These are phyloP conservation scores for Fusarium torreyae DNA, from an alignment of 2,329 filamentous ascomycete species.

Conservation along the genomic window DNA sequence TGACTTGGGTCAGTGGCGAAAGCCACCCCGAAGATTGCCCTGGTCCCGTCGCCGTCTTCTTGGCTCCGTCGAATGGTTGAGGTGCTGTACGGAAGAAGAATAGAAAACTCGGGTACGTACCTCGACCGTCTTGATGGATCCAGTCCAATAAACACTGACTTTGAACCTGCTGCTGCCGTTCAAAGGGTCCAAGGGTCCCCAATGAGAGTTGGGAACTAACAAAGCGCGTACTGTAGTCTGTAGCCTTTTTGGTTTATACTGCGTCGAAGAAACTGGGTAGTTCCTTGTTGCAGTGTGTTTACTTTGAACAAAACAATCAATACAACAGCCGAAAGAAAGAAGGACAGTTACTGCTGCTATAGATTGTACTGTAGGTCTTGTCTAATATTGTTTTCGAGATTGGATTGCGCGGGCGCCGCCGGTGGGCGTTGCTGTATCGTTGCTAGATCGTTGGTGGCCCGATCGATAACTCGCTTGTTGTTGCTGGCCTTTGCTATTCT, in stretches of 20 bases:
- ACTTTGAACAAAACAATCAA: background rate
- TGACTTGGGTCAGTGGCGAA: constrained; percentile 54
- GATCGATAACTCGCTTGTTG: constrained; percentile 40
- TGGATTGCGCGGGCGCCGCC: constrained; percentile 38
- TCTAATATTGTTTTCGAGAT: constrained; percentile 30
- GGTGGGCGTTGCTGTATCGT: constrained; percentile 44
- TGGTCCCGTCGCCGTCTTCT: constrained; percentile 25
- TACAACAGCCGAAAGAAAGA: background rate
- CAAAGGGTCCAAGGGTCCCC: constrained; percentile 44
- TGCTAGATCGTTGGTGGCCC: constrained; percentile 43
- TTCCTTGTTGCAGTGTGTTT: constrained; percentile 14
- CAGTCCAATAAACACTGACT: constrained; percentile 17
- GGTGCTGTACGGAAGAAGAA: constrained; percentile 29
- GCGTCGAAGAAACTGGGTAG: constrained; percentile 11
- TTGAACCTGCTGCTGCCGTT: constrained; percentile 20
- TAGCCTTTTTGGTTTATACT: constrained; percentile 25
- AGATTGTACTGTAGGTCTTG: background rate
- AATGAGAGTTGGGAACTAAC: constrained; percentile 34
- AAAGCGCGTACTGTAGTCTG: constrained; percentile 15
- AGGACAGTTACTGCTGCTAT: constrained; percentile 4
- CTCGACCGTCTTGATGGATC: constrained; percentile 10
- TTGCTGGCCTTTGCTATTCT: constrained; percentile 29
- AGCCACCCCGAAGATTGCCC: constrained; percentile 46
- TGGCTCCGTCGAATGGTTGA: constrained; percentile 17
- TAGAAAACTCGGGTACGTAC: constrained; percentile 35